phyloP scores from a whole-genome alignment of 169 alveolate genomes.

The Eimeria necatrix region DNA sequence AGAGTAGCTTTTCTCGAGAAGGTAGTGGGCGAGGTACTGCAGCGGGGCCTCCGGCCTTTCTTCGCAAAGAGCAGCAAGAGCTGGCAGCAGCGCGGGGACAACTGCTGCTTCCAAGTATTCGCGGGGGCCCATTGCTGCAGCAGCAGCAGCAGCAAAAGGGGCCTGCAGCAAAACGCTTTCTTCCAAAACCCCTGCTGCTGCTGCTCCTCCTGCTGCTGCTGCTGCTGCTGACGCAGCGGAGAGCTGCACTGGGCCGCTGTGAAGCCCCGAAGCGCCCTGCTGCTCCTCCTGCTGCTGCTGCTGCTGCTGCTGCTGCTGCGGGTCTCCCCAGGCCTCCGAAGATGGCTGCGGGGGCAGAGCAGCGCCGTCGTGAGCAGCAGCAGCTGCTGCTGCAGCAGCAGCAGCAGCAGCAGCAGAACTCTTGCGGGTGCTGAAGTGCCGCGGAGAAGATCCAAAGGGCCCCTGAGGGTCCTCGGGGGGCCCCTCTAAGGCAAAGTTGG shows the following conservation, averaged over 20 bases:
- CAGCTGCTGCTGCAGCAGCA: background rate
- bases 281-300: no score
- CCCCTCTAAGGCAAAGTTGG: background rate
- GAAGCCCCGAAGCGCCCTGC: no score
- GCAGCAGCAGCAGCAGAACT: background rate
- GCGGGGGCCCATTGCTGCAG: slow-evolving; percentile 83
- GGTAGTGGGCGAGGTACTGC: slow-evolving; percentile 87
- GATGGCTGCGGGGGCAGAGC: no score
- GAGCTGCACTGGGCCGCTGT: background rate
- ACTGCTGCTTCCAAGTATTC: slow-evolving; percentile 87
- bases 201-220: background rate
- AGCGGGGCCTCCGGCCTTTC: slow-evolving; percentile 89
- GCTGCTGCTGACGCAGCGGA: background rate
- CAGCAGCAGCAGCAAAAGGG: slow-evolving; percentile 21
- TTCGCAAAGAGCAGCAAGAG: slow-evolving; percentile 86
- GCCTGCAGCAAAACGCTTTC: slow-evolving; percentile 10
- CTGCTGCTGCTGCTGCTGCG: no score
- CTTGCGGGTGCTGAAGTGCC: background rate
- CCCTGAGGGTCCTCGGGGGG: slow-evolving; percentile 22
- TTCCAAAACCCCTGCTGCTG: background rate
- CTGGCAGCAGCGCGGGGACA: slow-evolving; percentile 89
- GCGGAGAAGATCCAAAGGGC: background rate
- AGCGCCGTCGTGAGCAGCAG: no score
- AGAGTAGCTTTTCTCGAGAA: slow-evolving; percentile 83
- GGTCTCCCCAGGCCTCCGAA: no score